Conservation (phyloP, 1,284 basidiomycete genomes). For the Salmacisia buchloeana region DNA sequence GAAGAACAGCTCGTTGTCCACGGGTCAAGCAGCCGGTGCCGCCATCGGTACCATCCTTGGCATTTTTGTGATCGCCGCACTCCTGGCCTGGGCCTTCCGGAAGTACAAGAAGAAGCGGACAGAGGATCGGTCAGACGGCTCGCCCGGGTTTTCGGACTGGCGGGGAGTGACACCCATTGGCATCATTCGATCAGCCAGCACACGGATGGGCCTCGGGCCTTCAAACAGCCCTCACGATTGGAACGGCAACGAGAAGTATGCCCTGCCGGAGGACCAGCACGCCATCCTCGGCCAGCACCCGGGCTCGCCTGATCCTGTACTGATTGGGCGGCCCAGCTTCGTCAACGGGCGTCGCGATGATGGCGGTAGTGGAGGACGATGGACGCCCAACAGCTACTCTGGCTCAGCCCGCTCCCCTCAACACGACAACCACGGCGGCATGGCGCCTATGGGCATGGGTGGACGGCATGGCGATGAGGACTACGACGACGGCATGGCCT, state of each 20-base stretch:
- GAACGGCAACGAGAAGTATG: not conserved
- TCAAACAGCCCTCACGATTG: not conserved
- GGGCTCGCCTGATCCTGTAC: not conserved
- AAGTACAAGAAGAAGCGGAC: not conserved
- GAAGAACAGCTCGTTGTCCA: not conserved
- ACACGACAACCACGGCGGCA: not conserved
- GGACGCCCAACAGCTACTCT: too few relatives aligned
- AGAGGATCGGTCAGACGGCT: not conserved
- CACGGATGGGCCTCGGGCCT: not conserved
- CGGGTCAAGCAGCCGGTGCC: not conserved
- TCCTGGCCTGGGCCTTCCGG: not conserved
- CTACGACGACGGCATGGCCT: not conserved
- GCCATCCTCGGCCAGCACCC: not conserved
- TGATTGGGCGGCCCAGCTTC: not conserved
- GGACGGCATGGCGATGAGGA: not conserved
- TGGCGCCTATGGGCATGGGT: not conserved
- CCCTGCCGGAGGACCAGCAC: not conserved
- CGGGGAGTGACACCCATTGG: not conserved
- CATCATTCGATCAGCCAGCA: not conserved
- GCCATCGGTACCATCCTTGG: constrained; percentile 3
- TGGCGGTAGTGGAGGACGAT: too few relatives aligned
- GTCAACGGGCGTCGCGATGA: not conserved
- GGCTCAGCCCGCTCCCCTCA: too few relatives aligned
- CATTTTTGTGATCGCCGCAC: not conserved
- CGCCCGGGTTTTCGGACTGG: not conserved